Percentiles rank a stretch among this genome's conserved stretches.
Conservation (phyloP, 2,329 filamentous ascomycete species). For the Aspergillus glaucus region DNA sequence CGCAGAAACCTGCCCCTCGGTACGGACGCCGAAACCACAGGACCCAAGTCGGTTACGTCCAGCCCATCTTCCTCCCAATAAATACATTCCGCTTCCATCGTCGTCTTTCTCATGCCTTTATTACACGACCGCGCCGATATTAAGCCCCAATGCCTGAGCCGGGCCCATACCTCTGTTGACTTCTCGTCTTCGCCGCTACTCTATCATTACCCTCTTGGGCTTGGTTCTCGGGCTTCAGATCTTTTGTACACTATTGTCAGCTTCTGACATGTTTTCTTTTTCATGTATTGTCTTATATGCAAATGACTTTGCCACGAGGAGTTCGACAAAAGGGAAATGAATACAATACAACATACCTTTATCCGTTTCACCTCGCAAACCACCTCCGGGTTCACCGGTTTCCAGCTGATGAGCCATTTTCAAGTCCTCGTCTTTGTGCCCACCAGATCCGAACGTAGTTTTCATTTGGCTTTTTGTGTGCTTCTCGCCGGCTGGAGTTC, state of each 20-base stretch:
- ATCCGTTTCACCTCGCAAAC: constrained; percentile 30
- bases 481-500: constrained; percentile 16
- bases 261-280: constrained; percentile 16
- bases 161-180: constrained; percentile 49
- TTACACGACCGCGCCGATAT: constrained; percentile 8
- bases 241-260: constrained; percentile 39
- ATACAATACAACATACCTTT: constrained; percentile 30
- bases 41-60: constrained; percentile 29
- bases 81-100: constrained; percentile 9
- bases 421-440: constrained; percentile 50
- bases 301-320: constrained; percentile 20
- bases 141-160: constrained; percentile 52
- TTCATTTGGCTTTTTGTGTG: constrained; percentile 30
- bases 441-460: constrained; percentile 21
- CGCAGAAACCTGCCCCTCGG: constrained; percentile 56
- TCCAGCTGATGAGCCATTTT: constrained; percentile 49
- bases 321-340: constrained; percentile 20
- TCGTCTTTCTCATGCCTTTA: constrained; percentile 6
- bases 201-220: constrained; percentile 31
- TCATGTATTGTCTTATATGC: constrained; percentile 11
- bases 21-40: constrained; percentile 21
- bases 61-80: constrained; percentile 32
- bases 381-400: constrained; percentile 48
- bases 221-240: constrained; percentile 28
- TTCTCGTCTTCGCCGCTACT: constrained; percentile 38